Percentiles rank a stretch among this genome's conserved stretches.
These are phyloP conservation scores for Lentithecium fluviatile DNA, from an alignment of 495 filamentous ascomycete genomes.

Conservation along the genomic window DNA sequence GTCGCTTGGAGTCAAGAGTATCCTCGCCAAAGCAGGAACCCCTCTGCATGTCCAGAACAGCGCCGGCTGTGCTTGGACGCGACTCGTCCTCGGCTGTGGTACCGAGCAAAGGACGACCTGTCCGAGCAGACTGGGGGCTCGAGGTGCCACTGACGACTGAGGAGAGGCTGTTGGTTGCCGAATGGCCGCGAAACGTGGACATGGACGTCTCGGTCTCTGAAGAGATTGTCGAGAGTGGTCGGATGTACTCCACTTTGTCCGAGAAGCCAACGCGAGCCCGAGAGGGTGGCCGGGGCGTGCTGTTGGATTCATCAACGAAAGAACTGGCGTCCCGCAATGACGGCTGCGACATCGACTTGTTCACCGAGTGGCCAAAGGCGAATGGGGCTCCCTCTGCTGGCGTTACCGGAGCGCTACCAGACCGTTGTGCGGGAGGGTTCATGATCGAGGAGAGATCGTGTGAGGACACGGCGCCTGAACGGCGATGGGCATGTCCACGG, in stretches of 20 bases:
- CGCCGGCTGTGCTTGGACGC: conserved; percentile 56
- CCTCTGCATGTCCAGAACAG: conserved; percentile 44
- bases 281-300: conserved; percentile 45
- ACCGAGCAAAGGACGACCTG: conserved; percentile 38
- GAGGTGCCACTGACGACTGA: conserved; percentile 55
- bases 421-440: conserved; percentile 54
- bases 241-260: conserved; percentile 64
- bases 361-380: conserved; percentile 24
- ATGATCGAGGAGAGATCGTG: conserved; percentile 76
- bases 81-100: conserved; percentile 42
- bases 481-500: conserved; percentile 77
- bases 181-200: conserved; percentile 61
- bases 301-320: conserved; percentile 34
- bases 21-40: conserved; percentile 22
- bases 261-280: conserved; percentile 60
- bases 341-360: conserved; percentile 38
- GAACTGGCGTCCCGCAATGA: conserved; percentile 22
- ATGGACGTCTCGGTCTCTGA: conserved; percentile 69
- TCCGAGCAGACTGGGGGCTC: conserved; percentile 39
- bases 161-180: conserved; percentile 62
- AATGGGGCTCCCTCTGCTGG: conserved; percentile 52
- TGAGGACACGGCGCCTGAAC: conserved; percentile 83
- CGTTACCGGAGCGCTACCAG: conserved; percentile 66
- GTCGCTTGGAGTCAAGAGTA: conserved; percentile 37
- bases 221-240: conserved; percentile 70